Evolutionary conservation across 2,329 filamentous ascomycete species (phyloP).

Genomic region (Ascochyta koolunga): DNA sequence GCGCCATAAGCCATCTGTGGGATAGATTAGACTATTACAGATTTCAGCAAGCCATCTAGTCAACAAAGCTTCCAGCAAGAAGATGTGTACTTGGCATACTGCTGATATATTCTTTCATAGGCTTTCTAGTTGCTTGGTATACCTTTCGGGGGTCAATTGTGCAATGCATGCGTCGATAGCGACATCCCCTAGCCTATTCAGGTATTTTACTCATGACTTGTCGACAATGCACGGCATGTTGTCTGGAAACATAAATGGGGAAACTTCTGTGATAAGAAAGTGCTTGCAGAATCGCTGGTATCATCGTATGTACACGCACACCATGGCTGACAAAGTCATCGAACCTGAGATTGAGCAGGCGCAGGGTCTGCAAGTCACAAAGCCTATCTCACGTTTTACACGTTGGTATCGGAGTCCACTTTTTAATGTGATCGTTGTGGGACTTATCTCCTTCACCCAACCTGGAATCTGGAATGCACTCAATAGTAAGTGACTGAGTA

Average conservation of each 20-base stretch:
- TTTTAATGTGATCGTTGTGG: slow-evolving; percentile 56
- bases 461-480: slow-evolving; percentile 58
- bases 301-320: neutral
- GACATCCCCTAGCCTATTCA: slow-evolving; percentile 1
- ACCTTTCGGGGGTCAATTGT: neutral
- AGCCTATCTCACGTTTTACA: slow-evolving; percentile 28
- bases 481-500: slow-evolving; percentile 42
- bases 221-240: neutral
- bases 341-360: slow-evolving; percentile 21
- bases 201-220: neutral
- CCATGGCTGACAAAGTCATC: slow-evolving; percentile 21
- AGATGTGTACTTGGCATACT: neutral
- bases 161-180: slow-evolving; percentile 3
- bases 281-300: no score
- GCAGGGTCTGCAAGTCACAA: neutral
- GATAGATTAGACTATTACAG: neutral
- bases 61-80: neutral
- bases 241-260: neutral
- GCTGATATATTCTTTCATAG: neutral
- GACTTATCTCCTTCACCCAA: slow-evolving; percentile 54
- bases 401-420: slow-evolving; percentile 53
- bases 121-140: slow-evolving; percentile 5
- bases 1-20: no score
- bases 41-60: neutral
- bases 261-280: no score